These are phyloP conservation scores for Starmera dryadoides DNA, from an alignment of 805 yeast genomes.

Conservation along the genomic window DNA sequence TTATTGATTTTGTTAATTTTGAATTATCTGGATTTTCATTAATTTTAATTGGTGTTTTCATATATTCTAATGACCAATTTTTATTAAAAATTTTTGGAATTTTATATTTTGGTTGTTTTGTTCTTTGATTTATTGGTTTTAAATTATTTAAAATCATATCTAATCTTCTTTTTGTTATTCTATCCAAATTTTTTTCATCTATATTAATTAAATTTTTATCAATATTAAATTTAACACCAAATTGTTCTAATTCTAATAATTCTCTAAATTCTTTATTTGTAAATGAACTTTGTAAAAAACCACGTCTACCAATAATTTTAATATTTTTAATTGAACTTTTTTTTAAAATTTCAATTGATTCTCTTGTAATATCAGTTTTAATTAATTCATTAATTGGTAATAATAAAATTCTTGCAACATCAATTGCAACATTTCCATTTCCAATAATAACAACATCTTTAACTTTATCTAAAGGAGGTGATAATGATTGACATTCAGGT, in stretches of 20 bases:
- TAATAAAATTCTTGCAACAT: slow-evolving; percentile 74
- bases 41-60: slow-evolving; percentile 56
- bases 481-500: slow-evolving; percentile 46
- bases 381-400: slow-evolving; percentile 52
- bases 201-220: slow-evolving; percentile 31
- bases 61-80: slow-evolving; percentile 63
- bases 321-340: slow-evolving; percentile 54
- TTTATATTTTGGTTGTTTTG: slow-evolving; percentile 14
- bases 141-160: slow-evolving; percentile 52
- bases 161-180: slow-evolving; percentile 59
- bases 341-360: slow-evolving; percentile 49
- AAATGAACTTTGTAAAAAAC: slow-evolving; percentile 78
- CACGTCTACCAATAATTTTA: slow-evolving; percentile 78
- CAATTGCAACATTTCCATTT: slow-evolving; percentile 94
- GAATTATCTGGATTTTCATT: slow-evolving; percentile 26
- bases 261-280: slow-evolving; percentile 91
- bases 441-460: slow-evolving; percentile 79
- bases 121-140: slow-evolving; percentile 24
- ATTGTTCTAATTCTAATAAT: slow-evolving; percentile 50
- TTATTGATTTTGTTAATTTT: slow-evolving; percentile 33
- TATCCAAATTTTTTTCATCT: slow-evolving; percentile 21
- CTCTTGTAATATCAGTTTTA: slow-evolving; percentile 63
- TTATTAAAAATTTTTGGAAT: slow-evolving; percentile 9
- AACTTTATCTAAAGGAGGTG: slow-evolving; percentile 55
- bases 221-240: slow-evolving; percentile 42